Percentiles rank a stretch among this genome's conserved stretches.
Conservation (phyloP, 2,329 filamentous ascomycete species). For the Macrophomina pseudophaseolina region DNA sequence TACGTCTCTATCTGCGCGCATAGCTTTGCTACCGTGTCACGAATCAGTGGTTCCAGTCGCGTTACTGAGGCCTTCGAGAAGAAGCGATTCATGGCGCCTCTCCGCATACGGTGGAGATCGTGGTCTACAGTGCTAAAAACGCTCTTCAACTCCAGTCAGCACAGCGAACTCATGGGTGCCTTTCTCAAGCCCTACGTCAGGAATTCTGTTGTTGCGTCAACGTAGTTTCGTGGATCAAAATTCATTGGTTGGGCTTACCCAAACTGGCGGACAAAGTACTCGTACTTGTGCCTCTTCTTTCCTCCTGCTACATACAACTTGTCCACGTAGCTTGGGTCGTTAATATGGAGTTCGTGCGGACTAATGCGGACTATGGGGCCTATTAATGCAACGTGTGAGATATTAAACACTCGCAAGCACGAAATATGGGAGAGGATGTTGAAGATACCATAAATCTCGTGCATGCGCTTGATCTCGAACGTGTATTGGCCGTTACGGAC, state of each 20-base stretch:
- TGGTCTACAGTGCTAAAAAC: slow-evolving; percentile 21
- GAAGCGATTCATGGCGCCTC: slow-evolving; percentile 7
- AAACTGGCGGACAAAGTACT: slow-evolving; percentile 25
- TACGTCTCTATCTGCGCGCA: slow-evolving; percentile 10
- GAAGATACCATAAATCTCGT: too few species aligned
- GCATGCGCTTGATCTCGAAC: too few species aligned
- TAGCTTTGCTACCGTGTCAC: slow-evolving; percentile 15
- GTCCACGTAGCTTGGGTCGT: slow-evolving; percentile 31
- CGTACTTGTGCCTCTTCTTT: slow-evolving; percentile 28
- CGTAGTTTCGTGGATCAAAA: background rate
- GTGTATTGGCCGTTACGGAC: too few species aligned
- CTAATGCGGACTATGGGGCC: slow-evolving; percentile 28
- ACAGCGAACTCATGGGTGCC: too few species aligned
- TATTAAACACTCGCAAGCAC: too few species aligned
- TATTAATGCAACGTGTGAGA: slow-evolving; percentile 22
- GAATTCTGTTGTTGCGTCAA: background rate
- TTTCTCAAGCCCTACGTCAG: background rate
- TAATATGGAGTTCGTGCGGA: slow-evolving; percentile 31
- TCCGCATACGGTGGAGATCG: slow-evolving; percentile 24
- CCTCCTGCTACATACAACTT: slow-evolving; percentile 29
- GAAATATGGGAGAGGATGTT: too few species aligned
- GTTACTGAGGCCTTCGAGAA: slow-evolving; percentile 26
- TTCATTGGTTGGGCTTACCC: background rate
- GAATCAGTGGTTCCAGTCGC: slow-evolving; percentile 25
- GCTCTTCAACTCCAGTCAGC: background rate